Evolutionary conservation across 495 filamentous ascomycete species (phyloP).

Genomic region (Emericellopsis terricola): DNA sequence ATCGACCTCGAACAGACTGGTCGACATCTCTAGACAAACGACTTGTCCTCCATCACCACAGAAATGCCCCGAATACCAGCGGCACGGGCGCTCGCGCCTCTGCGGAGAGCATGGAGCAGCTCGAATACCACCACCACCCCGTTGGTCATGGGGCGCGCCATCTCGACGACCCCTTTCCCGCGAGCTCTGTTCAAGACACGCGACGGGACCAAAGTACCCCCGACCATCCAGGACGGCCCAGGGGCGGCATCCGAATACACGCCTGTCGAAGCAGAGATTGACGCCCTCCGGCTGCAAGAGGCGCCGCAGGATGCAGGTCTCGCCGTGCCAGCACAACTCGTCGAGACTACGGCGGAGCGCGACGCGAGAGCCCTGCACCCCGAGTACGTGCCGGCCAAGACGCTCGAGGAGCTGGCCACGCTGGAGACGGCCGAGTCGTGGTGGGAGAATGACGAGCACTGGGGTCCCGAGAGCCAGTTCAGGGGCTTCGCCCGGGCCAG

Average conservation of each 20-base stretch:
- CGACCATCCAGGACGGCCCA: no score
- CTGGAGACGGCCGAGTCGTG: slow-evolving; percentile 35
- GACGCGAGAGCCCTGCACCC: slow-evolving; percentile 10
- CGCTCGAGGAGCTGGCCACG: slow-evolving; percentile 35
- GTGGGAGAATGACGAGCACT: slow-evolving; percentile 27
- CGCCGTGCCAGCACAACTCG: slow-evolving; percentile 2
- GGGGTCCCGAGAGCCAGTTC: slow-evolving; percentile 16
- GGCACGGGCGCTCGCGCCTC: slow-evolving; percentile 1
- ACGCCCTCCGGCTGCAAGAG: neutral
- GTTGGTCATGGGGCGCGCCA: slow-evolving; percentile 1
- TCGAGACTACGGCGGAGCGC: slow-evolving; percentile 7
- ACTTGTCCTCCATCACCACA: neutral
- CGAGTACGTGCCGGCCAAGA: slow-evolving; percentile 38
- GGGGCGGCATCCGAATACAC: no score
- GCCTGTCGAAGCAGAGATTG: no score
- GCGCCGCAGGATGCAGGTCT: slow-evolving; percentile 1
- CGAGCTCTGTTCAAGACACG: slow-evolving; percentile 1
- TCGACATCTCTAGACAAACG: no score
- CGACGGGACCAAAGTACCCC: neutral
- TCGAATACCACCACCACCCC: neutral
- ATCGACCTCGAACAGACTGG: no score
- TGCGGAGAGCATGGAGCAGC: neutral
- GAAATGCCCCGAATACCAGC: slow-evolving; percentile 2
- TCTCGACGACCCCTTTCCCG: slow-evolving; percentile 1
- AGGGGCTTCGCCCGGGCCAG: slow-evolving; percentile 18